A percentile compares a stretch with the other conserved stretches of the same genome.
Conservation (phyloP, 2,329 filamentous ascomycete species). For the Orbilia brochopaga region DNA sequence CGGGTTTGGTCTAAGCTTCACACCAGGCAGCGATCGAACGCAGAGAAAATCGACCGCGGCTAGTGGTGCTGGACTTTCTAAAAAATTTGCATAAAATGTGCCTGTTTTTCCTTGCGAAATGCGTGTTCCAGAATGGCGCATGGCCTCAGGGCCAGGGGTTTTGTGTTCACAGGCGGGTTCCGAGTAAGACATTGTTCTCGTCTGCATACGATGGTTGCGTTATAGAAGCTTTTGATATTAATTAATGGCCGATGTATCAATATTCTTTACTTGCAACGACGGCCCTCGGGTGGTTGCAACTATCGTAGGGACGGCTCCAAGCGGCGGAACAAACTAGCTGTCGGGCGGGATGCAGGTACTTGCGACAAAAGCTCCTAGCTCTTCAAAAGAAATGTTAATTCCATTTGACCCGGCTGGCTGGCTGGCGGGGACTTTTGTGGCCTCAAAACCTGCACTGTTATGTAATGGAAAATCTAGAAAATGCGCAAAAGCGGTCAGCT, state of each 20-base stretch:
- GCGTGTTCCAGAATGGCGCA: constrained; percentile 51
- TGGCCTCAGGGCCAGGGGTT: constrained; percentile 5
- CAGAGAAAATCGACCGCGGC: constrained; percentile 17
- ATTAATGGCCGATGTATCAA: constrained; percentile 7
- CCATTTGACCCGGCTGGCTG: background rate
- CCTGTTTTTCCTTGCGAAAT: constrained; percentile 45
- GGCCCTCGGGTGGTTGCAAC: too few relatives aligned
- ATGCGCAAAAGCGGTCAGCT: background rate
- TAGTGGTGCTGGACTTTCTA: constrained; percentile 15
- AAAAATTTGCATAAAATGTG: constrained; percentile 29
- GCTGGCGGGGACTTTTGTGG: constrained; percentile 17
- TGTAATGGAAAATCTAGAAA: constrained; percentile 7
- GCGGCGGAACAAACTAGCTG: constrained; percentile 29
- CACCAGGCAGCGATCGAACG: constrained; percentile 20
- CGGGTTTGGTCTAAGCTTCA: constrained; percentile 23
- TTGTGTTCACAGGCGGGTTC: constrained; percentile 17
- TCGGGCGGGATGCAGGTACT: background rate
- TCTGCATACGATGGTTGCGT: constrained; percentile 16
- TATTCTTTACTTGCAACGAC: background rate
- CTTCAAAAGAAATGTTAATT: background rate
- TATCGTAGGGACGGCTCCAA: constrained; percentile 23
- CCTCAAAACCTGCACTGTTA: constrained; percentile 12
- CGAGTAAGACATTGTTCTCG: constrained; percentile 42
- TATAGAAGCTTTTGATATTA: background rate
- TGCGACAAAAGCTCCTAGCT: background rate